A percentile compares a stretch with the other conserved stretches of the same genome.
Evolutionary conservation across 2,329 filamentous ascomycete species (phyloP).

Genomic region (Chalaropsis thielavioides): DNA sequence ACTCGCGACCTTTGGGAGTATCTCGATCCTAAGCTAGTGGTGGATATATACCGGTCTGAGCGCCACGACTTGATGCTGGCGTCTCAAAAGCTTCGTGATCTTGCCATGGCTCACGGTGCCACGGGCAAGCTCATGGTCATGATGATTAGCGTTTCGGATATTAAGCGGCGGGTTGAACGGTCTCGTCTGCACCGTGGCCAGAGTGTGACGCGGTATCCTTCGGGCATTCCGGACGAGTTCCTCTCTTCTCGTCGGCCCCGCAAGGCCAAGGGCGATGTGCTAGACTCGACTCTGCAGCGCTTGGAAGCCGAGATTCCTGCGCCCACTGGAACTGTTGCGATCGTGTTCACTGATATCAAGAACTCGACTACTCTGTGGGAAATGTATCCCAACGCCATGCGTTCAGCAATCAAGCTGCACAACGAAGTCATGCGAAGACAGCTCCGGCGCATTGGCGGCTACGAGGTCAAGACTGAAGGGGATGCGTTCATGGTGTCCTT

Average conservation of each 20-base stretch:
- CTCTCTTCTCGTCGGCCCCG: conserved; percentile 50
- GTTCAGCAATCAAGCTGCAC: conserved; percentile 90
- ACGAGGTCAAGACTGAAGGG: conserved; percentile 98
- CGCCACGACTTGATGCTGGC: conserved; percentile 85
- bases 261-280: conserved; percentile 47
- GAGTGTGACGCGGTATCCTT: conserved; percentile 73
- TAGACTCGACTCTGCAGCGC: conserved; percentile 74
- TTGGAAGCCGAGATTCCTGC: conserved; percentile 84
- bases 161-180: conserved; percentile 68
- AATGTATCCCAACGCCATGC: conserved; percentile 86
- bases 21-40: conserved; percentile 73
- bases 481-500: conserved; percentile 99
- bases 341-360: conserved; percentile 98
- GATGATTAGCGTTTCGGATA: conserved; percentile 84
- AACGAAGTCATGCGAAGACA: conserved; percentile 95
- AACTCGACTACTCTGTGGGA: conserved; percentile 96
- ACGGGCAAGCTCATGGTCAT: conserved; percentile 97
- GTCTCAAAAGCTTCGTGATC: conserved; percentile 82
- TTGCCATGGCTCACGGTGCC: conserved; percentile 90
- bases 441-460: conserved; percentile 82
- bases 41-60: conserved; percentile 80
- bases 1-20: conserved; percentile 94
- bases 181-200: conserved; percentile 59
- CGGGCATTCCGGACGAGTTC: conserved; percentile 51
- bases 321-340: conserved; percentile 76